These are phyloP conservation scores for Tylopilus vinaceipallidus DNA, from an alignment of 768 basidiomycete species.

Conservation along the genomic window DNA sequence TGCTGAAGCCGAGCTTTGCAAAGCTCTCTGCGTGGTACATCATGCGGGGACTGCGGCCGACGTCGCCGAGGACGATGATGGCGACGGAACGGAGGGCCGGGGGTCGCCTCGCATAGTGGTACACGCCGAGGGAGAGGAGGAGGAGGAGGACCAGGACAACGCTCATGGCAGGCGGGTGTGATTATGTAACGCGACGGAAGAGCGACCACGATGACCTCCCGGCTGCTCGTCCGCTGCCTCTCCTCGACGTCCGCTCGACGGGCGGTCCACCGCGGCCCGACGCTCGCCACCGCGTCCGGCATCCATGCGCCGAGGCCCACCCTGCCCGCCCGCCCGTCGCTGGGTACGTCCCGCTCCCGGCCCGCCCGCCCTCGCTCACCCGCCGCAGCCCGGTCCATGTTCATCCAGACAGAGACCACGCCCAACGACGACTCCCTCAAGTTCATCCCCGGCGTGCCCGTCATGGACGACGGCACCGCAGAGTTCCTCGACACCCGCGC, in stretches of 20 bases:
- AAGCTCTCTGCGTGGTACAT: slow-evolving; percentile 98
- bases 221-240: too few species aligned
- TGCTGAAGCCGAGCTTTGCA: slow-evolving; percentile 72
- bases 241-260: too few species aligned
- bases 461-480: slow-evolving; percentile 86
- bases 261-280: slow-evolving; percentile 31
- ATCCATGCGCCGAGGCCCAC: slow-evolving; percentile 16
- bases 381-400: slow-evolving; percentile 78
- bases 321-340: slow-evolving; percentile 18
- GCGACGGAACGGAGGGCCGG: slow-evolving; percentile 66
- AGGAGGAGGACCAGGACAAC: slow-evolving; percentile 9
- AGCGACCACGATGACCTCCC: slow-evolving; percentile 16
- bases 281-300: slow-evolving; percentile 34
- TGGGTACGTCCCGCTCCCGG: slow-evolving; percentile 27
- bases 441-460: slow-evolving; percentile 90
- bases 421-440: slow-evolving; percentile 98
- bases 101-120: slow-evolving; percentile 17
- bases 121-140: slow-evolving; percentile 12
- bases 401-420: slow-evolving; percentile 97
- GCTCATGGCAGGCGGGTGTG: not conserved
- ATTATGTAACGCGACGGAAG: slow-evolving; percentile 24
- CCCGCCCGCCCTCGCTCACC: not conserved
- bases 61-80: slow-evolving; percentile 91
- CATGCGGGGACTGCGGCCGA: slow-evolving; percentile 95
- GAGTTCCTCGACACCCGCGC: slow-evolving; percentile 92